Evolutionary conservation across 345 rosid genomes (phyloP), one percentile per base, ranked within the genome.

Genomic region (Cardamine chenopodiifolia): DNA sequence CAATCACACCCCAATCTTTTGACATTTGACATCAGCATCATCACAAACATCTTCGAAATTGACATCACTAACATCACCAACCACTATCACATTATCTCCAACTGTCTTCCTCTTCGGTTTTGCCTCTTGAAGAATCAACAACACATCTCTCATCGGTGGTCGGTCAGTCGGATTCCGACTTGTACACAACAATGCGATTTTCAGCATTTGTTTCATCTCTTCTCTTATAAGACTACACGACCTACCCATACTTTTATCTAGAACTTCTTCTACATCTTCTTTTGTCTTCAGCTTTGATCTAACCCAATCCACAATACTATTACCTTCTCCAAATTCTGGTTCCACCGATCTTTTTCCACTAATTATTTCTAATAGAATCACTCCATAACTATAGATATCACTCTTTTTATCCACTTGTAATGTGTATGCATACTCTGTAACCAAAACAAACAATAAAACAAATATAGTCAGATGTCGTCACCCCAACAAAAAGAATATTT

Each of bases 81-180:
- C 29, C 47, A 50, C 44, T 1, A 67, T 32, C 15, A 77, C 74
- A 12, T 55, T 45, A 71, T 74, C 78, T 6, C 81, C 88, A 6
- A 80, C 70, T 26, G 80, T 58, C 65, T 96, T 96, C 84, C 99
- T 81, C 81, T 89, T 86, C 3, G 99, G 99, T 81, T 88, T 87
- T 3, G 96, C 97, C 82, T 83, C 98, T 74, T 92, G 94, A 37
- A 96, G 85, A 91, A 96, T 92, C 82, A 88, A 20, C 81, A 96
- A 85, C 4, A 90, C 99, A 29, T 96, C 98, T 83, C 99, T 89
- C 99, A 96, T 96, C 0, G 97, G 85, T 1, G 99, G 99, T 23
- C 99, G 88, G 58, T 96, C 98, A 0, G 84, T 88, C 14, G 98
- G 99, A 71, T 86, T 92, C 23, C 84, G 79, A 55, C 90, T 82